Percentiles rank a stretch among this genome's conserved stretches.
These are phyloP conservation scores for Letharia columbiana DNA, from an alignment of 495 filamentous ascomycete genomes.

Conservation along the genomic window DNA sequence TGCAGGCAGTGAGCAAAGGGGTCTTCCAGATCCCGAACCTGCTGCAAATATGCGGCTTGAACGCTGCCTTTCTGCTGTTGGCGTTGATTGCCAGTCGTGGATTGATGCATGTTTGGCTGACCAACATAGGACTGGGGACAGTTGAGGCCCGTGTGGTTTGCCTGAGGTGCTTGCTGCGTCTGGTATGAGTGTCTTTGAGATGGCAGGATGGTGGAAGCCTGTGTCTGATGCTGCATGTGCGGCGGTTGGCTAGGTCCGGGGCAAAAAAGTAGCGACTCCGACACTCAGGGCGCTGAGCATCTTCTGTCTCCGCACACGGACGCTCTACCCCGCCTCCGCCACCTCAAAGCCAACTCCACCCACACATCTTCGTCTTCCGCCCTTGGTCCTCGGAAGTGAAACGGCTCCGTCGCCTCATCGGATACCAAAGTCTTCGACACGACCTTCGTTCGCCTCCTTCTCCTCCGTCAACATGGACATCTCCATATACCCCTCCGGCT, in stretches of 20 bases:
- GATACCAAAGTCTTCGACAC: too few species aligned
- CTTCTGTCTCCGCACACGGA: too few species aligned
- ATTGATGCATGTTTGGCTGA: conserved; percentile 39
- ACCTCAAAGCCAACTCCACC: too few species aligned
- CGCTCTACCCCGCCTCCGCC: too few species aligned
- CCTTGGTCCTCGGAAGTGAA: too few species aligned
- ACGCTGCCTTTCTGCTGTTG: neutral
- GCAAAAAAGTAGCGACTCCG: too few species aligned
- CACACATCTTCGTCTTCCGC: too few species aligned
- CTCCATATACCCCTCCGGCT: conserved; percentile 50
- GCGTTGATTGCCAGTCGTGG: neutral
- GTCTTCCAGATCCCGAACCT: neutral
- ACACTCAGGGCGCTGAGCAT: too few species aligned
- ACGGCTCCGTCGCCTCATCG: too few species aligned
- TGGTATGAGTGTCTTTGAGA: conserved; percentile 46
- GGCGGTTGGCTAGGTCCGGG: conserved; percentile 38
- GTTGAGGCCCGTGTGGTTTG: conserved; percentile 36
- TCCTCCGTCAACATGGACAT: too few species aligned
- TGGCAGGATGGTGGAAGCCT: conserved; percentile 46
- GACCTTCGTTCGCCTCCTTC: too few species aligned
- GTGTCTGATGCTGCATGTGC: conserved; percentile 44
- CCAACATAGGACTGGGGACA: conserved; percentile 45
- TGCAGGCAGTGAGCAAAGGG: neutral
- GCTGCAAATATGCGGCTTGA: neutral
- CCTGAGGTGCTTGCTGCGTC: conserved; percentile 35